Evolutionary conservation across 257 asterid genomes (phyloP).

Genomic region (Capsicum pubescens): DNA sequence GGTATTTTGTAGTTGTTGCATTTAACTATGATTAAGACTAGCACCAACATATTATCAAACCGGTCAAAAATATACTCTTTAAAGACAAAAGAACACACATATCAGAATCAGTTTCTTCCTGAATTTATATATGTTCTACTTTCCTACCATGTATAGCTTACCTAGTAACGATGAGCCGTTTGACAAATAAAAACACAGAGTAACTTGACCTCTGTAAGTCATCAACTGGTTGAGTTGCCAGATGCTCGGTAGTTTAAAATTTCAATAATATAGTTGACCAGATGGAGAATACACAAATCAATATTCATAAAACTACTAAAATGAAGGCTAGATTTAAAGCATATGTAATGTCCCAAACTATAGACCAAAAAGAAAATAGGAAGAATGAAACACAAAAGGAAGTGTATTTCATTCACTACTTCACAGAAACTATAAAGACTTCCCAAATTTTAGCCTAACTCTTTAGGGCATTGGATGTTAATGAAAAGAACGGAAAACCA

Average conservation of each 20-base stretch:
- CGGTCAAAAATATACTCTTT: neutral
- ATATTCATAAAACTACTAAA: neutral
- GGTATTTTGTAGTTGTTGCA: neutral
- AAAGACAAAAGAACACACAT: neutral
- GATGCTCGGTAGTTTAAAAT: neutral
- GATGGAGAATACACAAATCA: neutral
- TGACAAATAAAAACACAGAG: too few relatives aligned
- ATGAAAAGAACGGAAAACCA: neutral
- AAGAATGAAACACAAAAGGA: neutral
- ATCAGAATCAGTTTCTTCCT: neutral
- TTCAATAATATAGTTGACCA: neutral
- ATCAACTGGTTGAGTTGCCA: neutral
- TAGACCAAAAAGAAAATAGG: neutral
- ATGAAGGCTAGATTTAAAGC: neutral
- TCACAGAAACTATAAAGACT: neutral
- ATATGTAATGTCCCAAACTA: neutral
- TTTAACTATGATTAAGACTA: neutral
- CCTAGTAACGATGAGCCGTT: neutral
- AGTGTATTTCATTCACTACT: neutral
- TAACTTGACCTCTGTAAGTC: neutral
- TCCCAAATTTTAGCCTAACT: neutral
- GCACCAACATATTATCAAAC: conserved; percentile 10
- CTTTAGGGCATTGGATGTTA: neutral
- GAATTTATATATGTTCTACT: neutral
- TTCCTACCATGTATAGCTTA: neutral